Evolutionary conservation across 179 eudicot species (phyloP), one percentile per base, ranked within the genome.

Genomic region (Heliamphora pulchella): DNA sequence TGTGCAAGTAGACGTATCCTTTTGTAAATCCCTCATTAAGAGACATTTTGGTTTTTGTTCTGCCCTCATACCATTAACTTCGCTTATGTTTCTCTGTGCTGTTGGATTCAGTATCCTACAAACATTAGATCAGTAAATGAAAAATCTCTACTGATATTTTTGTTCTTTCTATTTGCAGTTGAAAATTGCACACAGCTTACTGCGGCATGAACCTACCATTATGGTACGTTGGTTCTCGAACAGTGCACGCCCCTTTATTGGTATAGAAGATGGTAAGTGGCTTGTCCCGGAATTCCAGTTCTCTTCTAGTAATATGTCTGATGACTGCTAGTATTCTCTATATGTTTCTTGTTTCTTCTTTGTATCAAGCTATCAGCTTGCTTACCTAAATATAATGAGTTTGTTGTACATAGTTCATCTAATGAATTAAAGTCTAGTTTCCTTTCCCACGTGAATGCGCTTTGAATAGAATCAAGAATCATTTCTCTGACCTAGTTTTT

Each of bases 211-310:
- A 64, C 87, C 78, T 78, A 85, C 88, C 31, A 74, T 63, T 75
- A 71, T 89, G 78, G 79, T 81, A 15, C 91, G 92, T 67, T 89
- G 83, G 81, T 90, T 93, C 84, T 76, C 94, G 22, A 88, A 80
- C 75, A 80, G 83, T 81, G 78, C 82, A 53, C 82, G 80, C 57
- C 85, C 79, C 5, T 79, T 87, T 14, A 64, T 74, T 43, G 84
- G 82, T 61, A 81, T 69, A 53, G 82, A 86, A 83, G 86, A 90
- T 22, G 90, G 92, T 88, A 84, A 77, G 84, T 75, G 8, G 63
- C 22, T 57, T 51, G 0, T 61, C 8, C 43, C 8, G 41, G 71
- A 20, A 13, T 64, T 69, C 61, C 17, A 20, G 18, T 15, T 58
- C 39, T 18, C 57, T 48, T 54, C 41, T 50, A 71, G 55, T 48